Base-by-base conservation (phyloP, 2,329 filamentous ascomycete species). In the Drechslera avenae region DNA sequence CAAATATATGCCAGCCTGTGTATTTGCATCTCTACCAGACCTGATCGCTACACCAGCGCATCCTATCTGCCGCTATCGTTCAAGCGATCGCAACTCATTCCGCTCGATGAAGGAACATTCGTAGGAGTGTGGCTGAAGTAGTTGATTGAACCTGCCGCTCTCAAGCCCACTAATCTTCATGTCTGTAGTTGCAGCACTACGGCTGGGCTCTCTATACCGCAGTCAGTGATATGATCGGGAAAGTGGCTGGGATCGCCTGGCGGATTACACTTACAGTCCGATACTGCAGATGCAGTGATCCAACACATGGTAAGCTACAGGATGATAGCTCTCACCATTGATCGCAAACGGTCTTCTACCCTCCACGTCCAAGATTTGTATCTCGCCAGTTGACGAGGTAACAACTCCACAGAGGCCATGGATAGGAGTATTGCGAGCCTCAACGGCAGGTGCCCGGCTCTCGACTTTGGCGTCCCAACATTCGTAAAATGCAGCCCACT, bases 401-500 rank as follows among this genome's bases (percentile, higher is more conserved):
- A 35, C 35, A 7, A 26, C 14, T 9, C 19, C 19, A 17, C 18
- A 33, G 18, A 4, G 9, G 16, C 33, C 26, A 8, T 28, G 26
- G 26, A 13, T 9, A 28, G 9, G 9, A 28, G 26, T 28, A 13
- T 10, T 3, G 10, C 10, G 9, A 10, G 26, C 26, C 10, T 28
- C 26, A 7, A 7, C 21, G 7, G 14, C 19, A 33, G 34, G 13
- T 8, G 10, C 17, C 9, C n/a, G 10, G 8, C 14, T 18, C 3
- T 46, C 16, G n/a, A 16, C 4, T 10, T 43, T 16, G 13, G 34
- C 14, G 4, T 30, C 4, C 47, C 47, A 54, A 23, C 51, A 57
- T 37, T 42, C 26, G 19, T 54, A 57, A 9, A 46, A 57, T 9
- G 51, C 54, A 18, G 51, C 51, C 48, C 44, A 54, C 13, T 52